phyloP scores from a whole-genome alignment of 352 stramenopile species.

The Pythium apleroticum region DNA sequence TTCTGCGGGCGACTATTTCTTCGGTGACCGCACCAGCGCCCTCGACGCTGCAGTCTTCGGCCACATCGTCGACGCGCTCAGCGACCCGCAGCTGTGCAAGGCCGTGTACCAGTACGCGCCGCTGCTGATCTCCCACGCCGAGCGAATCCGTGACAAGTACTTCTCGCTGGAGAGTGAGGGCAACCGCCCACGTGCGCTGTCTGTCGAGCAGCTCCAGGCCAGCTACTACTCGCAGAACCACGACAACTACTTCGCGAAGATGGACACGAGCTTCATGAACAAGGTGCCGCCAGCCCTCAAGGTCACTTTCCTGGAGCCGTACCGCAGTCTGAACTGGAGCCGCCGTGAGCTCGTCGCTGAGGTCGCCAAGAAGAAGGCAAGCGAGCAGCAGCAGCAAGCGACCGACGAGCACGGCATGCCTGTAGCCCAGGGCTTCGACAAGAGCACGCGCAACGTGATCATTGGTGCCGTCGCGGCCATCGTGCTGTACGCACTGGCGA shows the following conservation, averaged over 20 bases:
- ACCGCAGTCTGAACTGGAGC: conserved; percentile 83
- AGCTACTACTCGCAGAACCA: conserved; percentile 75
- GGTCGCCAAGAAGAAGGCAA: conserved; percentile 46
- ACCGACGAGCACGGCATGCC: neutral
- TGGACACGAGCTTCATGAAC: conserved; percentile 64
- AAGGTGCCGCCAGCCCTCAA: conserved; percentile 58
- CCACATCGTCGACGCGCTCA: conserved; percentile 77
- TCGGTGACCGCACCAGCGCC: conserved; percentile 61
- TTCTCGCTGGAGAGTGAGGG: conserved; percentile 51
- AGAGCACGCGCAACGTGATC: conserved; percentile 78
- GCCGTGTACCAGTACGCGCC: conserved; percentile 76
- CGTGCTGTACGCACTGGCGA: conserved; percentile 69
- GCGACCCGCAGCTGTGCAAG: conserved; percentile 66
- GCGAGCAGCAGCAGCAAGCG: conserved; percentile 28
- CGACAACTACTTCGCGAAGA: conserved; percentile 61
- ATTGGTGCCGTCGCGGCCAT: conserved; percentile 71
- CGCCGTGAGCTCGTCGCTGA: conserved; percentile 65
- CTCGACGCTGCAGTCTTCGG: conserved; percentile 83
- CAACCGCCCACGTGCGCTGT: conserved; percentile 34
- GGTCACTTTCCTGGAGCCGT: conserved; percentile 74
- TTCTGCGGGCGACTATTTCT: conserved; percentile 62
- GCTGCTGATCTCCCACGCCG: conserved; percentile 67
- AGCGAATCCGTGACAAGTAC: conserved; percentile 70
- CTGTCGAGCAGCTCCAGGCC: conserved; percentile 29
- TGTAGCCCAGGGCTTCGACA: conserved; percentile 47